phyloP scores from a whole-genome alignment of 177 flowering plant species.

The Tripterygium wilfordii region DNA sequence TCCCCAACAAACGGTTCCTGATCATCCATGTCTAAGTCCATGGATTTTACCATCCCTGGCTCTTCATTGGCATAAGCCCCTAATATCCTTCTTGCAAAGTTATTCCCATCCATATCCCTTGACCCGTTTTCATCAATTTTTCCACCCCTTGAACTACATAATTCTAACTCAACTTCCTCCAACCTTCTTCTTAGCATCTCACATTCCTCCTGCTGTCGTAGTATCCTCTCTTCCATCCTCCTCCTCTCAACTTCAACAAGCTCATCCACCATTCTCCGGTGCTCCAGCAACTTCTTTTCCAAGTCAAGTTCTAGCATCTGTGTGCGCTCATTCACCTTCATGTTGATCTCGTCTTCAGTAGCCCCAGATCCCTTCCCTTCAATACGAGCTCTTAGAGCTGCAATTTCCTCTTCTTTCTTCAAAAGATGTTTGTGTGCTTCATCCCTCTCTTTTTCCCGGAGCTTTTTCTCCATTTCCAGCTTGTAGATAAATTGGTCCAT shows the following conservation, averaged over 20 bases:
- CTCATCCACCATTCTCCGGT: constrained; percentile 66
- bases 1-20: constrained; percentile 35
- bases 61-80: constrained; percentile 55
- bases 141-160: constrained; percentile 32
- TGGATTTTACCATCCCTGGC: constrained; percentile 84
- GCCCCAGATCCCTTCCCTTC: constrained; percentile 27
- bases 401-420: constrained; percentile 81
- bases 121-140: constrained; percentile 10
- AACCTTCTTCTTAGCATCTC: constrained; percentile 70
- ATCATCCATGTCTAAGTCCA: constrained; percentile 87
- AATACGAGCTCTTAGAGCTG: constrained; percentile 37
- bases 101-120: constrained; percentile 33
- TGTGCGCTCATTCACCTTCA: constrained; percentile 69
- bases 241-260: constrained; percentile 69
- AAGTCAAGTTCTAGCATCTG: constrained; percentile 45
- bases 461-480: constrained; percentile 83
- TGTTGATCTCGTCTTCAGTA: constrained; percentile 70
- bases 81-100: constrained; percentile 54
- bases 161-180: constrained; percentile 72
- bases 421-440: constrained; percentile 64
- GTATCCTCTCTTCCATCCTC: constrained; percentile 80
- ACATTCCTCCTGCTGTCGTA: constrained; percentile 75
- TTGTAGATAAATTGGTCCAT: constrained; percentile 88
- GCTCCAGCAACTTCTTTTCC: constrained; percentile 66
- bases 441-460: constrained; percentile 64